Evolutionary conservation across 1,139 yeast species (phyloP).

Genomic region (Yamadazyma epiphylla): DNA sequence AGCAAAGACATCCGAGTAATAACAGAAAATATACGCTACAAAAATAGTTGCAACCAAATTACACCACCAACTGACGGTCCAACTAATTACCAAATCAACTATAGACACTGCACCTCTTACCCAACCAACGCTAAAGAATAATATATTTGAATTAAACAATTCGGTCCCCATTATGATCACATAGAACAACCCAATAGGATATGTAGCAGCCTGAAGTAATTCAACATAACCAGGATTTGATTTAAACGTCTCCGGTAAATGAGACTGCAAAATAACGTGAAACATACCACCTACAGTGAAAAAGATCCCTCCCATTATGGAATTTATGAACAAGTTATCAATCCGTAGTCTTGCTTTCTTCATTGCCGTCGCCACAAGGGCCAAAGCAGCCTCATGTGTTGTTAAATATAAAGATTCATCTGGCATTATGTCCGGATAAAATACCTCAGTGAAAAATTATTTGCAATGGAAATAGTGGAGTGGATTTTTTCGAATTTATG

Average conservation of each 20-base stretch:
- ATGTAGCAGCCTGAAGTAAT: slow-evolving; percentile 53
- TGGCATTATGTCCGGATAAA: slow-evolving; percentile 13
- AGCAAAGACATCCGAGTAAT: slow-evolving; percentile 47
- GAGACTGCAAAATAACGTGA: slow-evolving; percentile 52
- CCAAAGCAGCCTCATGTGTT: slow-evolving; percentile 76
- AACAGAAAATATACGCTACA: slow-evolving; percentile 60
- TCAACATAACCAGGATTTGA: slow-evolving; percentile 52
- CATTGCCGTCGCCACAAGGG: slow-evolving; percentile 81
- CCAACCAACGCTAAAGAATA: slow-evolving; percentile 65
- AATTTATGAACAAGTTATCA: slow-evolving; percentile 55
- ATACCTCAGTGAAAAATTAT: not conserved
- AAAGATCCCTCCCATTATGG: slow-evolving; percentile 66
- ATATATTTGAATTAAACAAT: slow-evolving; percentile 65
- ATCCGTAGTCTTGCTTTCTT: slow-evolving; percentile 66
- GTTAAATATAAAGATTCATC: slow-evolving; percentile 59
- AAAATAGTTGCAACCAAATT: slow-evolving; percentile 63
- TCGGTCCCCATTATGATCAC: slow-evolving; percentile 75
- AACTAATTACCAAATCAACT: slow-evolving; percentile 58
- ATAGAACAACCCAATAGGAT: slow-evolving; percentile 67
- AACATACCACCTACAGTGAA: slow-evolving; percentile 76
- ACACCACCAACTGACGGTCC: slow-evolving; percentile 66
- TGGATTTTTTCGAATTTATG: too few relatives aligned
- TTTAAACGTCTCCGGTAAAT: slow-evolving; percentile 37
- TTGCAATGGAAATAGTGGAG: slow-evolving; percentile 2
- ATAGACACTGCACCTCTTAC: slow-evolving; percentile 66